phyloP scores from a whole-genome alignment of 1,284 basidiomycete genomes.

The Melanopsichium pennsylvanicum region DNA sequence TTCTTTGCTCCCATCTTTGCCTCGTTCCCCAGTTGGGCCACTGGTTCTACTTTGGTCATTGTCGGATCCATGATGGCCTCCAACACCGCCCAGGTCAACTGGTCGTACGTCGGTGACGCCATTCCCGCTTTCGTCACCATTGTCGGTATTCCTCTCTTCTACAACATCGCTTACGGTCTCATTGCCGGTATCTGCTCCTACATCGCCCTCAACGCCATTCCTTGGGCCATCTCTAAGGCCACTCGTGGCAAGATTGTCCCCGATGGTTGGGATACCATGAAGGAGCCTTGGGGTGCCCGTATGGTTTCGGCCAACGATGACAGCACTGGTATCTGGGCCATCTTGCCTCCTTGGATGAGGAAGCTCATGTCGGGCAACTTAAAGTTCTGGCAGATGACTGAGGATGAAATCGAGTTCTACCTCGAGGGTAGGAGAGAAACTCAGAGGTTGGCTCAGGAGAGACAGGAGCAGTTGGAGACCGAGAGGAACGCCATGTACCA shows the following conservation, averaged over 20 bases:
- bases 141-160: conserved; percentile 52
- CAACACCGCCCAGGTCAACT: conserved; percentile 85
- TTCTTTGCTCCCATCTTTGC: conserved; percentile 92
- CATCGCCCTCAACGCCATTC: conserved; percentile 77
- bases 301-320: conserved; percentile 46
- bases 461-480: conserved; percentile 43
- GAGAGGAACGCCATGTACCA: conserved; percentile 51
- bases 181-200: conserved; percentile 80
- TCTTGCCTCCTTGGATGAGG: conserved; percentile 61
- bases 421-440: conserved; percentile 59
- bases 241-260: conserved; percentile 75
- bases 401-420: conserved; percentile 58
- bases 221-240: conserved; percentile 71
- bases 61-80: conserved; percentile 89
- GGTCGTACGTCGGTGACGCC: conserved; percentile 82
- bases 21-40: conserved; percentile 86
- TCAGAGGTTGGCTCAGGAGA: conserved; percentile 35
- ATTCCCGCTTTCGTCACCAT: conserved; percentile 70
- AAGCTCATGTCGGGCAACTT: conserved; percentile 55
- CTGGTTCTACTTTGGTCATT: conserved; percentile 83
- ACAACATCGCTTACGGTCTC: conserved; percentile 86
- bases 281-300: conserved; percentile 58
- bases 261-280: conserved; percentile 68
- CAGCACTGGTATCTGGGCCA: conserved; percentile 36
- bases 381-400: conserved; percentile 62